Percentiles rank a stretch among this genome's conserved stretches.
phyloP scores from a whole-genome alignment of 2,329 filamentous ascomycete genomes.

The Colletotrichum navitas region DNA sequence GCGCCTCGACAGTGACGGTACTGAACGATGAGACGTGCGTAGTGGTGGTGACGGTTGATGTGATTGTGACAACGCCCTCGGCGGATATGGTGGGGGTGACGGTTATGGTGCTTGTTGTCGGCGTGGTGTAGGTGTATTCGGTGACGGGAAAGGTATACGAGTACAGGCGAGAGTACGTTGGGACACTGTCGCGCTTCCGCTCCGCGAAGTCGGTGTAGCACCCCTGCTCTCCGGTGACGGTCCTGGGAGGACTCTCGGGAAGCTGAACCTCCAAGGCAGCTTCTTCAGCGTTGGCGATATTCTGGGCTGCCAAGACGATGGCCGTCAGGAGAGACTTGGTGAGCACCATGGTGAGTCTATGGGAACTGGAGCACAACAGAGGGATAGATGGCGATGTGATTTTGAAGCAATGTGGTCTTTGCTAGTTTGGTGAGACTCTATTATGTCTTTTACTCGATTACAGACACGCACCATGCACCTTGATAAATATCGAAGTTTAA shows the following conservation, averaged over 20 bases:
- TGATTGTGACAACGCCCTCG: not conserved
- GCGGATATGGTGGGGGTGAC: conserved; percentile 3
- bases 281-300: not conserved
- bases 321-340: not conserved
- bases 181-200: not conserved
- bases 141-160: conserved; percentile 31
- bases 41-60: conserved; percentile 22
- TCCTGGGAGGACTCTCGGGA: not conserved
- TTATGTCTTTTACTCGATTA: not conserved
- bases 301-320: not conserved
- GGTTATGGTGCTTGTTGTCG: conserved; percentile 25
- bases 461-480: not conserved
- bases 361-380: not conserved
- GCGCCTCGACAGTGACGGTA: conserved; percentile 6
- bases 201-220: conserved; percentile 28
- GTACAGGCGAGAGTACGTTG: conserved; percentile 32
- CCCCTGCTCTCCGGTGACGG: conserved; percentile 28
- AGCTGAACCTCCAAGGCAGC: not conserved
- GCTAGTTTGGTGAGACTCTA: not conserved
- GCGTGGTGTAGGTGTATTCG: conserved; percentile 25
- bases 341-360: not conserved
- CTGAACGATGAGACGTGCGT: conserved; percentile 18
- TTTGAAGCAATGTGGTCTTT: not conserved
- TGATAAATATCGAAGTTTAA: not conserved
- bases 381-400: not conserved